Base-by-base conservation (phyloP, 2,329 filamentous ascomycete genomes). In the Monilinia laxa region DNA sequence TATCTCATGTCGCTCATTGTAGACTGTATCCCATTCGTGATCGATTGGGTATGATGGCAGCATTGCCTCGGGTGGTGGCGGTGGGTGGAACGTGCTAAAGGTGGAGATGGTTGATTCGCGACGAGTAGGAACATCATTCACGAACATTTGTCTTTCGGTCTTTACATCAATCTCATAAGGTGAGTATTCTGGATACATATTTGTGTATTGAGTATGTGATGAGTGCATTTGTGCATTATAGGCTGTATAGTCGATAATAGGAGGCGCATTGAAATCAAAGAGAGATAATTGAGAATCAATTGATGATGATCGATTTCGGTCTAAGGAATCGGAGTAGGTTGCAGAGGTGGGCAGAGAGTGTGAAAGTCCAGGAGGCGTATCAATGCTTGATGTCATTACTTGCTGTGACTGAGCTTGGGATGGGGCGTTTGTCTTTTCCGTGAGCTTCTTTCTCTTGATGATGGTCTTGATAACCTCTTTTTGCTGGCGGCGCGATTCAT, bases 401-500 rank as follows among this genome's bases (percentile, higher is more conserved):
- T 84, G 81, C 60, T 69, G 70, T 64, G 82, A 83, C 70, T 83
- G 81, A n/a, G 71, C 68, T 67, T 86, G 82, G 53, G 83, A 81
- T 14, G 71, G 66, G 66, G 86, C 82, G 55, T 81, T 81, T 63
- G 87, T 84, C 86, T 97, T 97, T 80, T 97, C 94, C 35, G 89
- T 88, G 72, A 96, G 84, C 85, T 98, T 98, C 77, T 95, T 98
- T 77, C 90, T 87, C 87, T 97, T 97, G 83, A 99, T 98, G 79
- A 94, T 92, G 79, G 90, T 90, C 85, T 99, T 99, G 84, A 99
- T 96, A 73, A 89, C 82, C 77, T 98, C 95, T 81, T 98, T 99
- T 78, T 97, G 92, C 66, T 88, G 82, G 74, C 90, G 87, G 73
- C 95, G 85, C 76, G 90, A 87, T 70, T 97, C 93, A 76, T 91